Base-by-base conservation (phyloP, 192 early-diverging fungal species). In the Gamsiella multidivaricata region DNA sequence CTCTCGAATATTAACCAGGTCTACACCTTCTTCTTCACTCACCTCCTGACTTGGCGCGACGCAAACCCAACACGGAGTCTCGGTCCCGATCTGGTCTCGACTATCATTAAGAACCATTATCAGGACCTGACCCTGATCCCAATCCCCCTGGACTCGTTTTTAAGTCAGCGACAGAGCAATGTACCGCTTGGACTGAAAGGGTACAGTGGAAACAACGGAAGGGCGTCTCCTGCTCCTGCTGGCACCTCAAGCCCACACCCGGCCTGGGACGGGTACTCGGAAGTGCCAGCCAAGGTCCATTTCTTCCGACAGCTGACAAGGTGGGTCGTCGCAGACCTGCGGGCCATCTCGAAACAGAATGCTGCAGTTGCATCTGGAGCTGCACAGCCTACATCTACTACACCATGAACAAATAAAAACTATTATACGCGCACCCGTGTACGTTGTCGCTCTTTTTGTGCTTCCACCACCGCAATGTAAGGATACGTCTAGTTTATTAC, bases 1-100 rank as follows among this genome's bases (percentile, higher is more conserved):
- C 46, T 78, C 26, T 65, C 65, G 6, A 78, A 78, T 25, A 78
- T 69, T 49, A 68, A 78, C 54, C 74, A 78, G 23, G 66, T 78
- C 23, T 32, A 64, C 33, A 64, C 74, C 4, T 78, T 78, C 53
- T 78, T 78, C 52, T 78, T 69, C 52, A 45, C 74, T 1, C 65
- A 78, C 25, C 61, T 78, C 8, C 41, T 78, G 2, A 32, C 65
- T 12, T 78, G 74, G 74, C 74, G 74, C 5, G 74, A 78, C 20
- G 54, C 54, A 0, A 78, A 69, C 32, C 74, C 74, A 2, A 78
- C 74, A 4, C 45, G 74, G 8, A 78, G 74, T 39, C 54, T 78
- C 1, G 74, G 74, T 11, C 74, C 74, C 8, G 74, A 78, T 63
- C 34, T 78, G 46, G 65, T 78, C 0, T 45, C 74, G 22, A 69